Conservation (phyloP, 352 stramenopile genomes). For the Pythium folliculosum region DNA sequence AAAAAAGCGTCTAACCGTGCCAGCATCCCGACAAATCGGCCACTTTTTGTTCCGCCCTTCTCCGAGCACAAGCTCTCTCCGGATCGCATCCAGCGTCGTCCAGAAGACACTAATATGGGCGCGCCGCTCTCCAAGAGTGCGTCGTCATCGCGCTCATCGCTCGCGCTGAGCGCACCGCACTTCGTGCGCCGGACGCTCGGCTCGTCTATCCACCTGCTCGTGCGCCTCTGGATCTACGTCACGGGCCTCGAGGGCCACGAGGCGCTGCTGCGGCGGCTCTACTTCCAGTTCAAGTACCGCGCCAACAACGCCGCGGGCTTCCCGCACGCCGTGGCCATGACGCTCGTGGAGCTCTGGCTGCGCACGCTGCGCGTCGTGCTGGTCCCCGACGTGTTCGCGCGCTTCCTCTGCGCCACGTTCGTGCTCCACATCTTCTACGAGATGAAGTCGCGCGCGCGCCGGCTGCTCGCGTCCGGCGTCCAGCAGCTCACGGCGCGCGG, state of each 20-base stretch:
- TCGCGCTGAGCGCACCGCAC: constrained; percentile 25
- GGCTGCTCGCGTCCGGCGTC: constrained; percentile 33
- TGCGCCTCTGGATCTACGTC: constrained; percentile 81
- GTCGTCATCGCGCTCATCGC: background rate
- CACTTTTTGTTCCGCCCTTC: background rate
- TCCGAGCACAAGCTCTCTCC: background rate
- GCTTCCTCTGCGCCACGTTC: constrained; percentile 76
- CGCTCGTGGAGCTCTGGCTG: constrained; percentile 74
- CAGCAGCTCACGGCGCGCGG: constrained; percentile 52
- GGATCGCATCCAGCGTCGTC: constrained; percentile 14
- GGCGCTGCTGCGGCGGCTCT: constrained; percentile 42
- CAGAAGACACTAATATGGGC: constrained; percentile 12
- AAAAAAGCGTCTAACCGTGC: background rate
- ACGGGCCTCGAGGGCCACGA: constrained; percentile 73
- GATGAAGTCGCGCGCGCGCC: constrained; percentile 43
- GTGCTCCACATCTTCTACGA: constrained; percentile 83
- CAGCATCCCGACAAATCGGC: background rate
- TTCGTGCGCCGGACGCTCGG: constrained; percentile 31
- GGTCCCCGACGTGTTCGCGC: constrained; percentile 77
- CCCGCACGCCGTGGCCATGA: constrained; percentile 55
- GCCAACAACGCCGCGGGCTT: constrained; percentile 39
- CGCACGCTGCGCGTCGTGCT: constrained; percentile 67
- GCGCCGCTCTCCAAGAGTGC: constrained; percentile 22
- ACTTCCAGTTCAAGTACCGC: constrained; percentile 58
- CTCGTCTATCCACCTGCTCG: constrained; percentile 49